Evolutionary conservation across 2,329 filamentous ascomycete genomes (phyloP).

Genomic region (Verticillium nubilum): DNA sequence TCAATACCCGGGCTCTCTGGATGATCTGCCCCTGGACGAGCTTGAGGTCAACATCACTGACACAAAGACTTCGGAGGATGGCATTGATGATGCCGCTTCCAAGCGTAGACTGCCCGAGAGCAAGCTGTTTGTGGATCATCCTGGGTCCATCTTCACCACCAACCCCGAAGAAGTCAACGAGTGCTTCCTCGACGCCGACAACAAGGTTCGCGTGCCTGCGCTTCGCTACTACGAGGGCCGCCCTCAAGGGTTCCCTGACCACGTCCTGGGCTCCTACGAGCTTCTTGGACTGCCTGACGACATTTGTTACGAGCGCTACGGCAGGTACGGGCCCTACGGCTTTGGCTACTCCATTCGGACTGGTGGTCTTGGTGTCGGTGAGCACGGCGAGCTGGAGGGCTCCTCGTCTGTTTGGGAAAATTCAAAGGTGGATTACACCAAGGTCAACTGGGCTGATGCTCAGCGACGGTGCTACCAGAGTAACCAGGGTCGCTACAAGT

Average conservation of each 20-base stretch:
- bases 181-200: slow-evolving; percentile 71
- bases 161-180: slow-evolving; percentile 54
- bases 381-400: slow-evolving; percentile 78
- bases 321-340: slow-evolving; percentile 82
- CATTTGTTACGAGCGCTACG: slow-evolving; percentile 90
- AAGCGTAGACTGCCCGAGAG: slow-evolving; percentile 35
- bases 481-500: slow-evolving; percentile 66
- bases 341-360: slow-evolving; percentile 74
- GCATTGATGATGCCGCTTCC: slow-evolving; percentile 19
- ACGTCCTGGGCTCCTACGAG: slow-evolving; percentile 82
- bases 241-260: slow-evolving; percentile 77
- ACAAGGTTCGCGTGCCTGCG: slow-evolving; percentile 60
- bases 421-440: slow-evolving; percentile 68
- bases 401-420: slow-evolving; percentile 73
- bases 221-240: slow-evolving; percentile 73
- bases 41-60: slow-evolving; percentile 27
- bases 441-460: slow-evolving; percentile 72
- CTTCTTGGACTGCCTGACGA: slow-evolving; percentile 73
- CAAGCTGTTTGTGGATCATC: slow-evolving; percentile 45
- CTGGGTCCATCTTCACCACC: slow-evolving; percentile 27
- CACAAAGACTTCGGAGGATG: slow-evolving; percentile 14
- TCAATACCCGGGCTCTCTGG: slow-evolving; percentile 69
- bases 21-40: slow-evolving; percentile 46
- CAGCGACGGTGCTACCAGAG: slow-evolving; percentile 68
- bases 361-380: slow-evolving; percentile 79